Base-by-base conservation (phyloP, 164 flowering plant species). In the Tetrastigma voinierianum region DNA sequence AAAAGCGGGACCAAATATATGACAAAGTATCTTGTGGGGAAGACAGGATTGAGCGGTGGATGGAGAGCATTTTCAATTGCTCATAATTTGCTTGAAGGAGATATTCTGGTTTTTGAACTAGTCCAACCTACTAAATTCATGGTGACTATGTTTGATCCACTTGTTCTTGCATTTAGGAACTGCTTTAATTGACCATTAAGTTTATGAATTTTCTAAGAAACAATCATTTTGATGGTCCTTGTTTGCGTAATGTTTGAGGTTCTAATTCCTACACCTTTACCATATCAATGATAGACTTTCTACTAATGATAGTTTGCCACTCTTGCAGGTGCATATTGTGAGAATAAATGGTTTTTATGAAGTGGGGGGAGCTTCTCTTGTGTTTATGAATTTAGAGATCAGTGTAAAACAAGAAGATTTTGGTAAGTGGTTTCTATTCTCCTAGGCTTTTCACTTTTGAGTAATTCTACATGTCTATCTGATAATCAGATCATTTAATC, bases 261-360 rank as follows among this genome's bases (percentile, higher is more conserved):
- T 32, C 40, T 32, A 32, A 32, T 32, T 32, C 40, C 40, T 32
- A 7, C 40, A 32, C 40, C 6, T 32, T 7, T 32, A 32, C 8
- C 40, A 32, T 32, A 32, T 32, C 6, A 32, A 32, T 32, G 6
- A 3, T 32, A 32, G 40, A 32, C 40, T 32, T 4, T 32, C 40
- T 32, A 1, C 40, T 32, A 32, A 32, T 32, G 6, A 32, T 32
- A 32, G 6, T 32, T 32, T 1, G 19, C 44, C 18, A 54, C 23
- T 64, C 1, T 44, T 44, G 49, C 57, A 85, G 89, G 84, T 81
- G 16, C 82, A 73, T 64, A 70, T 82, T 16, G 76, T 86, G 59
- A 83, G 78, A 75, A 66, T 76, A 54, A 57, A 75, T 40, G 52
- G 32, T 61, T 60, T 70, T 56, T 70, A 57, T 11, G 74, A 82